Evolutionary conservation across 73 alveolate genomes (phyloP).

Genomic region (Paramecium sonneborni): DNA sequence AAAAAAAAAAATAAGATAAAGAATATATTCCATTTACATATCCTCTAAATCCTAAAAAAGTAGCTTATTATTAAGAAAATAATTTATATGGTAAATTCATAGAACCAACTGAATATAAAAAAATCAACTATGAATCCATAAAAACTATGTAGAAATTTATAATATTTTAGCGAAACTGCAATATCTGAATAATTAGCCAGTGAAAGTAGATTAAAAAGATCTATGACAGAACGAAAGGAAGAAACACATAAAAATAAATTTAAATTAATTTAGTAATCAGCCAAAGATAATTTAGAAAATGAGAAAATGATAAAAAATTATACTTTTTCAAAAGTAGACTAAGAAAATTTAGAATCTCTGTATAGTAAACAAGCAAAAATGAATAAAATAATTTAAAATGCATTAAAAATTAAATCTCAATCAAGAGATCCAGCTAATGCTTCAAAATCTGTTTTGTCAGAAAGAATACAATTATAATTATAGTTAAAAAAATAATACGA

Average conservation of each 20-base stretch:
- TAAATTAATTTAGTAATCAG: background rate
- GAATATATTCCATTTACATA: background rate
- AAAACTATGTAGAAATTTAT: background rate
- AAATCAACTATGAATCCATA: background rate
- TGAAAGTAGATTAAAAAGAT: background rate
- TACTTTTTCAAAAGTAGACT: background rate
- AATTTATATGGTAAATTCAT: background rate
- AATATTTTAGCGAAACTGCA: background rate
- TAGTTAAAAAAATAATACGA: background rate
- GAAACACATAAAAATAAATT: background rate
- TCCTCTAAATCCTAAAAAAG: background rate
- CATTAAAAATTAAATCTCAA: background rate
- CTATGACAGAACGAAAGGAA: background rate
- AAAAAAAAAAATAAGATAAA: background rate
- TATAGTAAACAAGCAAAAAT: background rate
- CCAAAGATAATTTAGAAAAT: background rate
- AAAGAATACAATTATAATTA: background rate
- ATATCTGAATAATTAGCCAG: background rate
- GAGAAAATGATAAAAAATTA: background rate
- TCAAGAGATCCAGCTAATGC: constrained; percentile 17
- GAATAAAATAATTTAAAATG: background rate
- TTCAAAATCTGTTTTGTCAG: constrained; percentile 4
- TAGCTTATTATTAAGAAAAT: background rate
- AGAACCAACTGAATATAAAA: background rate
- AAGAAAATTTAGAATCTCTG: background rate